These are phyloP conservation scores for Phtheirospermum japonicum DNA, from an alignment of 257 asterid species.

Conservation along the genomic window DNA sequence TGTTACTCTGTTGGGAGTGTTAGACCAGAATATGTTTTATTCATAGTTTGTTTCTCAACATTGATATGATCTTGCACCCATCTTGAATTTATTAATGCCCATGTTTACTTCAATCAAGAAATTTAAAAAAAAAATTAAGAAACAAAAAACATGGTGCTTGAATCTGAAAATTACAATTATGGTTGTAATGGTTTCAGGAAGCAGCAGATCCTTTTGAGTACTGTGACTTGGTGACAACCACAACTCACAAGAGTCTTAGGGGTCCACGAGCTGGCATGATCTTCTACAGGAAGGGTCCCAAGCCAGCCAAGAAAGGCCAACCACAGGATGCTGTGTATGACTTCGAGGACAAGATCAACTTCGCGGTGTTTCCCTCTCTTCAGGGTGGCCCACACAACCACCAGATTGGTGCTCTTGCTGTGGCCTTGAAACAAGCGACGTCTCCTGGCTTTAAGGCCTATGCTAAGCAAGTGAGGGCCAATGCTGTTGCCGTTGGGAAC, in stretches of 20 bases:
- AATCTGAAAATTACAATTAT: neutral
- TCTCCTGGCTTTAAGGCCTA: constrained; percentile 85
- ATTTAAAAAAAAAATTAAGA: no score
- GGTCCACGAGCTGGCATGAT: constrained; percentile 97
- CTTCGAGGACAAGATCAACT: constrained; percentile 91
- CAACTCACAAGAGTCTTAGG: constrained; percentile 93
- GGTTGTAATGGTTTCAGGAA: constrained; percentile 40
- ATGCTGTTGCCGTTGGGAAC: constrained; percentile 86
- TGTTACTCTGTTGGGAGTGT: neutral
- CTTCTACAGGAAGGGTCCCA: constrained; percentile 84
- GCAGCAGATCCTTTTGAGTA: constrained; percentile 93
- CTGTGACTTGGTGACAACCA: constrained; percentile 92
- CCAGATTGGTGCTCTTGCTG: constrained; percentile 97
- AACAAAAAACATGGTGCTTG: neutral
- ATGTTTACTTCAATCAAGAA: no score
- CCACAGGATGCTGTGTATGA: constrained; percentile 85
- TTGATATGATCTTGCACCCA: neutral
- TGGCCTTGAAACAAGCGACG: constrained; percentile 81
- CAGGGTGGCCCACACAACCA: constrained; percentile 99
- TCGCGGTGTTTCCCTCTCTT: constrained; percentile 92
- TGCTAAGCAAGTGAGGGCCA: constrained; percentile 92
- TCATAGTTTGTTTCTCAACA: neutral
- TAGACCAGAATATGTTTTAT: neutral
- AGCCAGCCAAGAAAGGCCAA: constrained; percentile 75
- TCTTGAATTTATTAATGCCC: no score